A percentile compares a stretch with the other conserved stretches of the same genome.
Conservation (phyloP, 2,329 filamentous ascomycete species). For the Xylaria sp. region DNA sequence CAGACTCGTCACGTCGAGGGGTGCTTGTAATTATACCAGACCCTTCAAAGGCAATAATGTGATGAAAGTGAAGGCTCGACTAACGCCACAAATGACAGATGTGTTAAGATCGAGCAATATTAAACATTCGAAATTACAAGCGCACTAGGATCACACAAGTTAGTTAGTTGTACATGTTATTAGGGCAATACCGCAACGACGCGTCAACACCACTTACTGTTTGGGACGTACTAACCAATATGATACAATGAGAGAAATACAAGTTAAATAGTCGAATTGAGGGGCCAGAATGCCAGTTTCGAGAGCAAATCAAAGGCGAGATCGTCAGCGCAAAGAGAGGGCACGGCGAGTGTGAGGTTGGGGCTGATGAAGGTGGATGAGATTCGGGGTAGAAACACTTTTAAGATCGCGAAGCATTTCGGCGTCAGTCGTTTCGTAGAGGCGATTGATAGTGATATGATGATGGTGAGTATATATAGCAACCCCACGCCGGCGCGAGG, state of each 20-base stretch:
- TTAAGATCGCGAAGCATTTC: constrained; percentile 50
- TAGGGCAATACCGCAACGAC: constrained; percentile 32
- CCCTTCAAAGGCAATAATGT: constrained; percentile 33
- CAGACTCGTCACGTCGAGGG: constrained; percentile 13
- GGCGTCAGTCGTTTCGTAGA: constrained; percentile 45
- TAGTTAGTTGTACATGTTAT: constrained; percentile 41
- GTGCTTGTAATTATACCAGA: constrained; percentile 11
- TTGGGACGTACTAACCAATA: constrained; percentile 56
- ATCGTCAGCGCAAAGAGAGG: constrained; percentile 36
- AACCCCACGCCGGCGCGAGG: constrained; percentile 40
- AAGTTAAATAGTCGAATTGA: constrained; percentile 45
- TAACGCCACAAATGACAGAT: constrained; percentile 32
- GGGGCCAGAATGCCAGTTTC: constrained; percentile 38
- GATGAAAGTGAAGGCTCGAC: constrained; percentile 36
- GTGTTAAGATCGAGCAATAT: constrained; percentile 42
- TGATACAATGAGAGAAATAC: constrained; percentile 52
- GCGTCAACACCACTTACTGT: constrained; percentile 37
- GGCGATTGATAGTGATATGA: constrained; percentile 37
- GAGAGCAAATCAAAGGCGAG: constrained; percentile 33
- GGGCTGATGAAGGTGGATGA: constrained; percentile 36
- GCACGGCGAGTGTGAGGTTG: constrained; percentile 34
- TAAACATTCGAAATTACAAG: constrained; percentile 50
- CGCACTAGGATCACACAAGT: constrained; percentile 41
- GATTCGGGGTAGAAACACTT: constrained; percentile 41
- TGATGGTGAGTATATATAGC: constrained; percentile 43